Percentiles rank a stretch among this genome's conserved stretches.
These are phyloP conservation scores for Dalechampia spathulata DNA, from an alignment of 441 rosid genomes.

Conservation along the genomic window DNA sequence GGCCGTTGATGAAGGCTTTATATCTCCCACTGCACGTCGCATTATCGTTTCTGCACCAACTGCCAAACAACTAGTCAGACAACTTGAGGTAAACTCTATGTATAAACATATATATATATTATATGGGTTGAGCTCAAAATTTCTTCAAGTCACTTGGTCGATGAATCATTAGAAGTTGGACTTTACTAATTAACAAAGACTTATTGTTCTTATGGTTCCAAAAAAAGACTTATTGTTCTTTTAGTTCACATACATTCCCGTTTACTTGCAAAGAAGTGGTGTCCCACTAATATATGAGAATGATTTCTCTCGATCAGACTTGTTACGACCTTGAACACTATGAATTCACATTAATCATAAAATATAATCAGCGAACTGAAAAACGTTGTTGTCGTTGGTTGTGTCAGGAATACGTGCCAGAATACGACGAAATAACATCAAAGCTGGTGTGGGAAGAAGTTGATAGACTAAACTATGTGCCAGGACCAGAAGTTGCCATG, in stretches of 20 bases:
- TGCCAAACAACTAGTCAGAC: constrained; percentile 70
- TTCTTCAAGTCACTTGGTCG: no score
- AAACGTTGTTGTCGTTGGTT: no score
- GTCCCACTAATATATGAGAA: background rate
- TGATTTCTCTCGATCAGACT: no score
- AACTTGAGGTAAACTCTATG: constrained; percentile 81
- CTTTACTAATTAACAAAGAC: background rate
- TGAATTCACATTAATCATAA: no score
- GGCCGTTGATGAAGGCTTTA: constrained; percentile 94
- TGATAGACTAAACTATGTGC: constrained; percentile 47
- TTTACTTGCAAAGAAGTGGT: background rate
- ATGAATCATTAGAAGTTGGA: background rate
- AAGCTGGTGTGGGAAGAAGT: constrained; percentile 83
- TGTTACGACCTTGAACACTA: no score
- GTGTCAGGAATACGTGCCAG: constrained; percentile 67
- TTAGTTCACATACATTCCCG: background rate
- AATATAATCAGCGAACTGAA: no score
- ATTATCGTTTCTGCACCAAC: constrained; percentile 85
- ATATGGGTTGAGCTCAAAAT: no score
- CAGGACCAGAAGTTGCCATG: constrained; percentile 60
- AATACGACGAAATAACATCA: constrained; percentile 65
- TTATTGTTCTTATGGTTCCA: background rate
- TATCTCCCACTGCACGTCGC: constrained; percentile 72
- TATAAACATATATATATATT: no score
- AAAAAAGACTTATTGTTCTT: no score